Conservation (phyloP, 2,329 filamentous ascomycete species). For the Trichoderma brevicompactum region DNA sequence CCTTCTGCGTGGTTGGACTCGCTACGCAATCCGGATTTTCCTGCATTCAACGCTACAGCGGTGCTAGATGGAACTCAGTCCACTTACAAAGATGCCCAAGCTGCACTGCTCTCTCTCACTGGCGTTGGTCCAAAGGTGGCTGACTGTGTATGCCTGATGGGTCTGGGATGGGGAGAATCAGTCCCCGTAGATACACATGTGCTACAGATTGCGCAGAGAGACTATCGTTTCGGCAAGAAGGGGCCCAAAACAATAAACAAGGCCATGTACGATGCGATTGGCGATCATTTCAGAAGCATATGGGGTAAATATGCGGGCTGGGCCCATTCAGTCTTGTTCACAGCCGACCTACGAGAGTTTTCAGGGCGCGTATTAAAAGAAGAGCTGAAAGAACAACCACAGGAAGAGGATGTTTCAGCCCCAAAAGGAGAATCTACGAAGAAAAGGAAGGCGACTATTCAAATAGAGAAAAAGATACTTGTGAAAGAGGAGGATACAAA, state of each 20-base stretch:
- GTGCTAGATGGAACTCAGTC: conserved; percentile 53
- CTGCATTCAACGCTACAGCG: conserved; percentile 52
- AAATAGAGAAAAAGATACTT: conserved; percentile 30
- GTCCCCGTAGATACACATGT: conserved; percentile 98
- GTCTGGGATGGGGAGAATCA: conserved; percentile 91
- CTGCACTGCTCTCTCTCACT: conserved; percentile 74
- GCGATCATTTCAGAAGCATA: conserved; percentile 82
- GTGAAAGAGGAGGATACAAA: conserved; percentile 35
- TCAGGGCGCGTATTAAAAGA: conserved; percentile 58
- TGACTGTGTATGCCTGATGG: conserved; percentile 96
- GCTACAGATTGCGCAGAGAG: conserved; percentile 95
- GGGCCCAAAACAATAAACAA: conserved; percentile 87
- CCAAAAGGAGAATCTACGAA: conserved; percentile 1
- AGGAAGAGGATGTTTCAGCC: conserved; percentile 38
- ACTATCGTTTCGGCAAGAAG: conserved; percentile 89
- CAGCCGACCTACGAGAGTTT: conserved; percentile 86
- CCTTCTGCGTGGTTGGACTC: conserved; percentile 76
- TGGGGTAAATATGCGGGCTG: conserved; percentile 96
- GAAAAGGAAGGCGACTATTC: conserved; percentile 35
- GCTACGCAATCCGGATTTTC: conserved; percentile 76
- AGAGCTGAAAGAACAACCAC: neutral
- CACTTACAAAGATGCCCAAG: conserved; percentile 80
- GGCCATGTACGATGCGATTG: conserved; percentile 85
- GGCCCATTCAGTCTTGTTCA: conserved; percentile 97
- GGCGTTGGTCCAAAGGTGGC: conserved; percentile 97